Base-by-base conservation (phyloP, 768 basidiomycete genomes). In the Leccinellum rugosiceps region DNA sequence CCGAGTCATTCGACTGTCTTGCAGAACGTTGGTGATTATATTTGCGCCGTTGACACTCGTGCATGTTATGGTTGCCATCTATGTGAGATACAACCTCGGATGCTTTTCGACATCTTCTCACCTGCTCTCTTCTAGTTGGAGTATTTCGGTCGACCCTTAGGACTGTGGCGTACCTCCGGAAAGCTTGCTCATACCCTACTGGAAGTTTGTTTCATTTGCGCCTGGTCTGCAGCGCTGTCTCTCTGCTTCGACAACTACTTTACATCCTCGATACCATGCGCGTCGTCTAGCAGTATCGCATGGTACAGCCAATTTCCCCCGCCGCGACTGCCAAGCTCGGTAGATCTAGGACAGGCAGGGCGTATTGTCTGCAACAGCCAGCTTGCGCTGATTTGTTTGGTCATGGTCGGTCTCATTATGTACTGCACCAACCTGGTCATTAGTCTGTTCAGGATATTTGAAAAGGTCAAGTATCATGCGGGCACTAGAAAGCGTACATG, bases 201-300 rank as follows among this genome's bases (percentile, higher is more conserved):
- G 47, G 94, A 96, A 76, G 88, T 94, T 46, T 77, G 92, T 54
- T 94, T 92, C 70, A 93, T 94, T 63, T 95, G 93, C 73, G 83
- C 88, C n/a, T 96, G 93, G 92, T 92, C 91, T 56, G 90, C 92
- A 31, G 86, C 89, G 15, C 80, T 95, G 53, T 91, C 92, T 17
- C 86, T 95, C 53, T 85, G 83, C 60, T 92, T 95, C 74, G 92
- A 95, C 78, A 92, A 96, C 68, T 93, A 87, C 73, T 93, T 94
- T 75, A 94, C 92, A 5, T 90, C 92, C 3, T 75, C 85, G 23
- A 82, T 95, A 47, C 86, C 89, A 31, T 96, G 94, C 64, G 82
- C 88, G 0, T 76, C 85, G 3, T 64, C 74, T 4, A 79, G 80
- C 19, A 76, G 73, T 38, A 85, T 78, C 15, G 77, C 84, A 19